These are phyloP conservation scores for Microstegium vimineum DNA, from an alignment of 176 grass and related monocot genomes.

Conservation along the genomic window DNA sequence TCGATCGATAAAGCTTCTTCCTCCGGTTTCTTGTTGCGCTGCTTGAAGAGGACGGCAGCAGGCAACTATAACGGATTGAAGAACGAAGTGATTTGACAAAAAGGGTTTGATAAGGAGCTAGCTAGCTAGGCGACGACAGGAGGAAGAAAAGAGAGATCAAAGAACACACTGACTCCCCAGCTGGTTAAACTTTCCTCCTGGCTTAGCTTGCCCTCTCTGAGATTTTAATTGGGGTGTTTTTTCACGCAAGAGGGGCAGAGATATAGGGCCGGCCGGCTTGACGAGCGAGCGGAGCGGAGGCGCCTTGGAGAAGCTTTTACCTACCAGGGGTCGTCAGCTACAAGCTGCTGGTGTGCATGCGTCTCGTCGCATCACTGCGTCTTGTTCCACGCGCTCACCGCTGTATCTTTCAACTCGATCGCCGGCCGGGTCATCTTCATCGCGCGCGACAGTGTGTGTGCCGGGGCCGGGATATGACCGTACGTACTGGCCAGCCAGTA, in stretches of 20 bases:
- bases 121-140: neutral
- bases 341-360: conserved; percentile 19
- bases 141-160: neutral
- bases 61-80: conserved; percentile 3
- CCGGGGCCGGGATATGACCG: neutral
- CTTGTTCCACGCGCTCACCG: conserved; percentile 21
- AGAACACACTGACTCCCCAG: neutral
- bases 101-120: neutral
- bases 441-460: neutral
- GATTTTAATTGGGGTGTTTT: conserved; percentile 5
- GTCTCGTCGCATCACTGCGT: neutral
- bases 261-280: conserved; percentile 17
- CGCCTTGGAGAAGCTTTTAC: conserved; percentile 66
- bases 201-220: neutral
- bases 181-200: neutral
- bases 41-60: neutral
- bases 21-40: conserved; percentile 17
- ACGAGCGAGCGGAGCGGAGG: neutral
- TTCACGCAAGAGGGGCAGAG: conserved; percentile 37
- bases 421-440: conserved; percentile 7
- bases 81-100: conserved; percentile 5
- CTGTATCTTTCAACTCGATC: conserved; percentile 34
- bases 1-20: neutral
- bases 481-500: neutral
- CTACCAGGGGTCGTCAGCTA: conserved; percentile 55